These are phyloP conservation scores for Erythrobasidium yunnanense DNA, from an alignment of 768 basidiomycete species.

Conservation along the genomic window DNA sequence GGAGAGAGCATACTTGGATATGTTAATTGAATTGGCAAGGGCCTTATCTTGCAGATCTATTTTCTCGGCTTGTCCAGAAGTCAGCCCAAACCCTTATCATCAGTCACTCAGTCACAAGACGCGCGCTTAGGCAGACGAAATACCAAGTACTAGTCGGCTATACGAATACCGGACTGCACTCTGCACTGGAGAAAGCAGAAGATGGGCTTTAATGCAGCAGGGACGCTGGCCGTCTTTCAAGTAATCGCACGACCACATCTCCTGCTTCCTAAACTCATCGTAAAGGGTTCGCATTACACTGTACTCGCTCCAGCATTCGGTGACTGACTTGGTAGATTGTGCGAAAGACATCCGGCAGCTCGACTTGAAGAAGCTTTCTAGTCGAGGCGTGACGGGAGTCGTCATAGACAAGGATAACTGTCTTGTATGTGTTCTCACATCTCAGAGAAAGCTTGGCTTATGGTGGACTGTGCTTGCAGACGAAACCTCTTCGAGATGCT, in stretches of 20 bases:
- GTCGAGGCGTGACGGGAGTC: slow-evolving; percentile 72
- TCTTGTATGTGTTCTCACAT: slow-evolving; percentile 50
- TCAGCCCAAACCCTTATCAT: too few species aligned
- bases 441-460: neutral
- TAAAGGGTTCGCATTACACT: slow-evolving; percentile 16
- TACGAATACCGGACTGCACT: too few species aligned
- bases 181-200: too few species aligned
- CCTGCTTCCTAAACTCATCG: slow-evolving; percentile 17
- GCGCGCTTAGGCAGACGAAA: too few species aligned
- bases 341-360: slow-evolving; percentile 56
- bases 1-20: too few species aligned
- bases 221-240: slow-evolving; percentile 18
- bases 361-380: slow-evolving; percentile 60
- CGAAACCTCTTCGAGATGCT: slow-evolving; percentile 62
- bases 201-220: slow-evolving; percentile 27
- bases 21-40: too few species aligned
- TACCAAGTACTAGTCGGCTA: too few species aligned
- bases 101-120: too few species aligned
- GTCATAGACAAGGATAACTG: slow-evolving; percentile 98
- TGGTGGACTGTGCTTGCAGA: slow-evolving; percentile 48
- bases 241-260: slow-evolving; percentile 17
- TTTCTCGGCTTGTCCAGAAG: too few species aligned
- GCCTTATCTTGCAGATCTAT: too few species aligned
- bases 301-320: neutral
- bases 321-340: neutral